Percentiles rank a stretch among this genome's conserved stretches.
Conservation (phyloP, 441 rosid species). For the Populus hybrid region DNA sequence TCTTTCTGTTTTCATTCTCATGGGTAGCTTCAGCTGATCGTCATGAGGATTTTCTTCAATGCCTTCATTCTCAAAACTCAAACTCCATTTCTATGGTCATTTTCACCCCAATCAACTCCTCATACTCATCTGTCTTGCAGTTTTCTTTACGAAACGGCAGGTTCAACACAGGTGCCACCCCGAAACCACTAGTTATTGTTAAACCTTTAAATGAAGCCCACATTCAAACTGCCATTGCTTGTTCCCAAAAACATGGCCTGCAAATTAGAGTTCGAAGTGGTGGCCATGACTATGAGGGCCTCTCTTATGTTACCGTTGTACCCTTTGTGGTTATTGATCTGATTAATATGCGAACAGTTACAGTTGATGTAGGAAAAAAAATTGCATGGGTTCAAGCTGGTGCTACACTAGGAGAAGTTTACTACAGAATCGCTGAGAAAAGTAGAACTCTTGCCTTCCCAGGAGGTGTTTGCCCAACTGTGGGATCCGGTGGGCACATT, state of each 20-base stretch:
- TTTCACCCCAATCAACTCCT: constrained; percentile 17
- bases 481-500: background rate
- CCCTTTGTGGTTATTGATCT: constrained; percentile 21
- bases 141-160: constrained; percentile 18
- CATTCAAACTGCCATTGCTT: constrained; percentile 25
- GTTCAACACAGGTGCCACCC: constrained; percentile 29
- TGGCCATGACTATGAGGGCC: constrained; percentile 33
- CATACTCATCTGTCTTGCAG: constrained; percentile 17
- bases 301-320: constrained; percentile 6
- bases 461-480: background rate
- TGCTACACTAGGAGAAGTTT: background rate
- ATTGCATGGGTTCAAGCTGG: background rate
- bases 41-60: constrained; percentile 4
- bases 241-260: constrained; percentile 16
- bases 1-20: constrained; percentile 2
- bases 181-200: background rate
- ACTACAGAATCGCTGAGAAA: background rate
- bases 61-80: constrained; percentile 1
- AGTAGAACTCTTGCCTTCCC: background rate
- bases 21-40: background rate
- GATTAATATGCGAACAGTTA: constrained; percentile 3
- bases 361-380: background rate
- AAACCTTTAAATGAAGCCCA: constrained; percentile 24
- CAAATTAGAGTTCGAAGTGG: constrained; percentile 35
- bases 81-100: background rate